Evolutionary conservation across 2,329 filamentous ascomycete species (phyloP).

Genomic region (Cytospora paraplurivora): DNA sequence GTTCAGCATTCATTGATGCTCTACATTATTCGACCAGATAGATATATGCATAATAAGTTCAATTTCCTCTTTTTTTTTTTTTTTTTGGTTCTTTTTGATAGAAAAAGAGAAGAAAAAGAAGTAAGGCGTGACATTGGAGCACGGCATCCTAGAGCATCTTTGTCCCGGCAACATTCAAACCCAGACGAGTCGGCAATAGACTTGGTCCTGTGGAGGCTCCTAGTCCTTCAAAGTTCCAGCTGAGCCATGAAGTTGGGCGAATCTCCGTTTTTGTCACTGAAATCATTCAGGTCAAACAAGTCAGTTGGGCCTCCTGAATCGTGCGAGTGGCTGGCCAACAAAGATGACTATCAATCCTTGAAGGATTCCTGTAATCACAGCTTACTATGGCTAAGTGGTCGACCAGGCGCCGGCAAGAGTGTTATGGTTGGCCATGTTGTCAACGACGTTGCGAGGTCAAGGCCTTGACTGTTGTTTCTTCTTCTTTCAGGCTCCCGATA

Average conservation of each 20-base stretch:
- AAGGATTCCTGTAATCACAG: not conserved
- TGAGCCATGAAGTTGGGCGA: conserved; percentile 17
- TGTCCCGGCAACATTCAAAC: too few species aligned
- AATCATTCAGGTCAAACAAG: conserved; percentile 28
- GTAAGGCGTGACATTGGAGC: too few species aligned
- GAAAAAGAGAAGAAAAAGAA: too few species aligned
- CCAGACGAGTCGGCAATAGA: too few species aligned
- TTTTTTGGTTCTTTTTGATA: too few species aligned
- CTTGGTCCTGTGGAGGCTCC: too few species aligned
- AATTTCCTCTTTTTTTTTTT: too few species aligned
- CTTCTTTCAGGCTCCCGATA: conserved; percentile 31
- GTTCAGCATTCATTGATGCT: too few species aligned
- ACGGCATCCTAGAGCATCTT: too few species aligned
- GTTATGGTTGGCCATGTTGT: conserved; percentile 29
- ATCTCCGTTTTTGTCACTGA: too few species aligned
- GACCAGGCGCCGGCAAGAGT: conserved; percentile 32
- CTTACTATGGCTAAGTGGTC: conserved; percentile 31
- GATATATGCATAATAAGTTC: too few species aligned
- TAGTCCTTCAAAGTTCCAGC: conserved; percentile 34
- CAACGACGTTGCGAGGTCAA: conserved; percentile 20
- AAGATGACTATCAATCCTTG: conserved; percentile 24
- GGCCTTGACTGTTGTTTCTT: conserved; percentile 30
- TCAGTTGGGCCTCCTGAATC: conserved; percentile 15
- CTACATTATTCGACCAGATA: too few species aligned
- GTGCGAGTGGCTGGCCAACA: conserved; percentile 28